Percentiles rank a stretch among this genome's conserved stretches.
Evolutionary conservation across 2,329 filamentous ascomycete species (phyloP).

Genomic region (Fusarium secorum): DNA sequence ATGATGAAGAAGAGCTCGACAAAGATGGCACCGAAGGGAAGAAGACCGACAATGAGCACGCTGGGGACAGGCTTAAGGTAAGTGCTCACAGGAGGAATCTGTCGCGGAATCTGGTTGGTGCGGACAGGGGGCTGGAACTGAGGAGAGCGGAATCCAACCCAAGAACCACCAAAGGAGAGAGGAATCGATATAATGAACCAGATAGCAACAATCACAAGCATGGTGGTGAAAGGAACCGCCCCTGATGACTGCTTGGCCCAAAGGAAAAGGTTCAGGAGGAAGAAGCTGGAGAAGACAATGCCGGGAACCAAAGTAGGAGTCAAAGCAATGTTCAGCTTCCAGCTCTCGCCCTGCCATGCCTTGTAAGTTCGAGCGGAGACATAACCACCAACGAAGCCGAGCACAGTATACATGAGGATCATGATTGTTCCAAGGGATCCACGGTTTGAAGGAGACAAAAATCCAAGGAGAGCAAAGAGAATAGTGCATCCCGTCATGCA

Average conservation of each 20-base stretch:
- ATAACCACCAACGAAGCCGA: slow-evolving; percentile 93
- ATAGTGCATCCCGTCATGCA: slow-evolving; percentile 98
- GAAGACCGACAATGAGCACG: slow-evolving; percentile 88
- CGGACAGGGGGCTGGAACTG: slow-evolving; percentile 82
- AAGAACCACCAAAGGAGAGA: slow-evolving; percentile 87
- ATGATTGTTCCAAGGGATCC: slow-evolving; percentile 93
- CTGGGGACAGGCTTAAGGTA: slow-evolving; percentile 89
- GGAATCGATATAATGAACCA: slow-evolving; percentile 98
- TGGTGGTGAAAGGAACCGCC: slow-evolving; percentile 94
- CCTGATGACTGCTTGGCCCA: slow-evolving; percentile 93
- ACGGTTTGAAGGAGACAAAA: slow-evolving; percentile 94
- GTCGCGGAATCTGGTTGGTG: slow-evolving; percentile 97
- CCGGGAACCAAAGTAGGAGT: slow-evolving; percentile 88
- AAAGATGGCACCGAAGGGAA: slow-evolving; percentile 96
- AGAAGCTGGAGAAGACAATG: slow-evolving; percentile 87
- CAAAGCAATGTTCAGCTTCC: slow-evolving; percentile 91
- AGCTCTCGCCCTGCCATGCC: slow-evolving; percentile 87
- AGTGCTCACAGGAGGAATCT: slow-evolving; percentile 84
- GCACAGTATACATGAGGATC: slow-evolving; percentile 89
- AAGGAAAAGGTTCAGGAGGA: slow-evolving; percentile 93
- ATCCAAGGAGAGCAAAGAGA: slow-evolving; percentile 89
- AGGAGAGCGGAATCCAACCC: slow-evolving; percentile 84
- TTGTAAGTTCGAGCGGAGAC: slow-evolving; percentile 92
- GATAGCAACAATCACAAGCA: slow-evolving; percentile 90
- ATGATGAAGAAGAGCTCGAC: slow-evolving; percentile 99